Evolutionary conservation across 208 protist genomes (phyloP), one percentile per base, ranked within the genome.

Genomic region (Polymyxa betae): DNA sequence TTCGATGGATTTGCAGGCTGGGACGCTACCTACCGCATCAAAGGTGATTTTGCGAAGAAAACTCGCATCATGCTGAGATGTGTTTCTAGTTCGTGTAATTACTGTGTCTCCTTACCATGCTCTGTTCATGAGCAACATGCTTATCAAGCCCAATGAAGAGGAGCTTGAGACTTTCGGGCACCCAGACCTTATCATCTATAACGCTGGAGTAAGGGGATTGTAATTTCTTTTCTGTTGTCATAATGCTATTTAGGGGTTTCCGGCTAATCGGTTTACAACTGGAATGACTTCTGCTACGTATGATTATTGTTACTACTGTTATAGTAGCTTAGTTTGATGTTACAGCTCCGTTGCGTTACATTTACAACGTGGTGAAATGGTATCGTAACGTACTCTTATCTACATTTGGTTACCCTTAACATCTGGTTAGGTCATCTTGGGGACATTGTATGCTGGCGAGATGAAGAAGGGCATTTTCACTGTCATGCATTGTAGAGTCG

Each of bases 401-500:
- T n/a, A n/a, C n/a, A n/a, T n/a, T n/a, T n/a, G n/a, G n/a, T n/a
- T n/a, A n/a, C n/a, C n/a, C n/a, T 0, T 46, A n/a, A n/a, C n/a
- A n/a, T n/a, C n/a, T n/a, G n/a, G n/a, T n/a, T n/a, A n/a, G n/a
- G 89, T 68, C 88, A 92, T 87, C 68, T 49, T 0, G 64, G 97
- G 97, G 89, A 97, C 97, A 38, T 94, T 98, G 94, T 98, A 98
- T 92, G 96, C 97, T 0, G 97, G 97, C 87, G 97, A 99, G 93
- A 98, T 98, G 97, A 98, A 99, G 95, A 99, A 99, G 94, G 97
- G 97, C 91, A 95, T 98, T 72, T 96, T 98, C 92, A 98, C 97
- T 32, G 95, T 98, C 66, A 98, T 98, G 96, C 95, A 98, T 92
- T 98, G 87, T 54, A 0, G 44, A 20, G 45, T 91, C n/a, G n/a